Percentiles rank a stretch among this genome's conserved stretches.
These are phyloP conservation scores for Collariella sp. DNA, from an alignment of 495 filamentous ascomycete species.

Conservation along the genomic window DNA sequence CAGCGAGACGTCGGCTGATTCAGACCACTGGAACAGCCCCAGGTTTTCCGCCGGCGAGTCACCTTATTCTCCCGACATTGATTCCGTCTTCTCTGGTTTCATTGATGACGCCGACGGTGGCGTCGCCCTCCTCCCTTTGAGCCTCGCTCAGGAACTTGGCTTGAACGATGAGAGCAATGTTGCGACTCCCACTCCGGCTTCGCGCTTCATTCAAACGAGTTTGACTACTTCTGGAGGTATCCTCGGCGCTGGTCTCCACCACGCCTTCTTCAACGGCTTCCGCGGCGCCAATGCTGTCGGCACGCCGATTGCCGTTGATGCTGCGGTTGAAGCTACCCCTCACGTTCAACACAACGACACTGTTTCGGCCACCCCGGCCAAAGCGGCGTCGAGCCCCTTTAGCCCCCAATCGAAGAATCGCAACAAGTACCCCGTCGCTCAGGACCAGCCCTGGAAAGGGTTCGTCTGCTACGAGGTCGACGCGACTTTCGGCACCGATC, in stretches of 20 bases:
- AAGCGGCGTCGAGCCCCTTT: not conserved
- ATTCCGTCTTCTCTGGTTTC: not conserved
- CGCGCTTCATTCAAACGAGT: not conserved
- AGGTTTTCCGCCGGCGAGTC: not conserved
- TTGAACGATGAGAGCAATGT: not conserved
- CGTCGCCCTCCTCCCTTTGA: not conserved
- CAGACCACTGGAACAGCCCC: conserved; percentile 11
- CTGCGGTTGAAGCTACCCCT: not conserved
- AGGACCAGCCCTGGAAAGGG: conserved; percentile 13
- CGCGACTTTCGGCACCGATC: not conserved
- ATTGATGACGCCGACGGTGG: conserved; percentile 5
- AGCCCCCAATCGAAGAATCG: not conserved
- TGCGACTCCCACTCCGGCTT: not conserved
- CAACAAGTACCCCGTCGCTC: conserved; percentile 2
- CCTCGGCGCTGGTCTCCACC: conserved; percentile 9
- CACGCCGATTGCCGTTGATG: not conserved
- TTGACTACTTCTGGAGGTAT: not conserved
- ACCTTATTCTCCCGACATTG: conserved; percentile 1
- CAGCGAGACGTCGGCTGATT: conserved; percentile 13
- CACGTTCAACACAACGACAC: not conserved
- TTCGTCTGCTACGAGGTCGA: conserved; percentile 24
- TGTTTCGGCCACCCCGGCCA: not conserved
- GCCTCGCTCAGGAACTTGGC: not conserved
- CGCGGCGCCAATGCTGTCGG: not conserved
- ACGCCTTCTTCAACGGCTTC: not conserved